These are phyloP conservation scores for Rhodotorula sp. DNA, from an alignment of 1,284 basidiomycete species.

Conservation along the genomic window DNA sequence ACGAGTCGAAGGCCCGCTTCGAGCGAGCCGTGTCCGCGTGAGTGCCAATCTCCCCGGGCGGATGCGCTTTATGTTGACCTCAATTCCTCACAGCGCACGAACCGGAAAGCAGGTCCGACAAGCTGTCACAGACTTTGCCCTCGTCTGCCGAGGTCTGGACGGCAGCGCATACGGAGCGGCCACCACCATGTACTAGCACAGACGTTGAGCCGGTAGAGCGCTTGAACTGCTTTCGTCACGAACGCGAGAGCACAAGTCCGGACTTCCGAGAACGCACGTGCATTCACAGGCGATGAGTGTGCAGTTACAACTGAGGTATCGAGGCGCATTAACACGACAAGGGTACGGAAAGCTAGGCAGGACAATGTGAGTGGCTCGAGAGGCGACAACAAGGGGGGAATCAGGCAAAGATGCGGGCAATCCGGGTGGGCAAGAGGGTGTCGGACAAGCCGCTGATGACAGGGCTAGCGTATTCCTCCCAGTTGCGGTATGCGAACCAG, in stretches of 20 bases:
- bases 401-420: conserved; percentile 3
- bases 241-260: background rate
- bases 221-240: too few relatives aligned
- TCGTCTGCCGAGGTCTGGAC: conserved; percentile 42
- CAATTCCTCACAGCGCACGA: conserved; percentile 22
- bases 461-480: conserved; percentile 2
- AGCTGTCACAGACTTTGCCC: conserved; percentile 42
- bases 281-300: background rate
- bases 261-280: background rate
- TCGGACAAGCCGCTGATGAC: background rate
- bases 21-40: conserved; percentile 36
- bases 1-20: conserved; percentile 38
- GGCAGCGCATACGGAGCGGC: conserved; percentile 40
- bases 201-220: background rate
- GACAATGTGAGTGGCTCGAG: background rate
- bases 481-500: background rate
- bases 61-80: too few relatives aligned
- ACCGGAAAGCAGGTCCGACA: conserved; percentile 39
- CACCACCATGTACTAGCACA: background rate
- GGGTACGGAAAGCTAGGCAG: background rate
- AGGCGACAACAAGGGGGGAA: background rate
- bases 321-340: background rate
- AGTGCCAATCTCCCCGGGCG: background rate
- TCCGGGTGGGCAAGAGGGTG: background rate
- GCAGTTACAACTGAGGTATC: background rate